These are phyloP conservation scores for Incumbomyces lentus DNA, from an alignment of 2,329 filamentous ascomycete genomes.

Conservation along the genomic window DNA sequence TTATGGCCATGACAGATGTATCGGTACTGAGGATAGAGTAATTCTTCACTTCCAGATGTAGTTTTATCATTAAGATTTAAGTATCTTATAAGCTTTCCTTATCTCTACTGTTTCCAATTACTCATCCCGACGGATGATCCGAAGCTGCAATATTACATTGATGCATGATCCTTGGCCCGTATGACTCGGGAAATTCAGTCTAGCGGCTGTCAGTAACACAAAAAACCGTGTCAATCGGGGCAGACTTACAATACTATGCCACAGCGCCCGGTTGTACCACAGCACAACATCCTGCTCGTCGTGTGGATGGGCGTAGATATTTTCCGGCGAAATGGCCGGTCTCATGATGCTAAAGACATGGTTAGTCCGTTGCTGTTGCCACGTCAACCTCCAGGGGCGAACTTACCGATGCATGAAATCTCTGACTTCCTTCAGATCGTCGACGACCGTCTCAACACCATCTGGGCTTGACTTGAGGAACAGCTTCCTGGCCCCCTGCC, in stretches of 20 bases:
- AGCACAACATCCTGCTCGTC: constrained; percentile 30
- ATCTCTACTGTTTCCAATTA: background rate
- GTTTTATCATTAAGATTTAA: too few species aligned
- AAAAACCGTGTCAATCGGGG: background rate
- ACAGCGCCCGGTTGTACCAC: constrained; percentile 31
- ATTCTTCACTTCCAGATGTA: too few species aligned
- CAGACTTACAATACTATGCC: constrained; percentile 29
- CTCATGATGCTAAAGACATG: constrained; percentile 26
- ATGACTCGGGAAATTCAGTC: constrained; percentile 29
- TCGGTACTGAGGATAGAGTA: too few species aligned
- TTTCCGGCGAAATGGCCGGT: constrained; percentile 24
- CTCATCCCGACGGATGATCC: constrained; percentile 14
- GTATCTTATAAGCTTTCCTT: too few species aligned
- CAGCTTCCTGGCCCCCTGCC: constrained; percentile 58
- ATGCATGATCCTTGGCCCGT: constrained; percentile 31
- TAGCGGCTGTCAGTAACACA: background rate
- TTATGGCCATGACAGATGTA: too few species aligned
- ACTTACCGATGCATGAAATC: constrained; percentile 52
- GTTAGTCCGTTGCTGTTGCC: constrained; percentile 26
- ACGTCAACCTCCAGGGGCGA: constrained; percentile 11
- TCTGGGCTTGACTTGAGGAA: constrained; percentile 44
- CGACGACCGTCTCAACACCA: constrained; percentile 48
- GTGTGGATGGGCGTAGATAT: constrained; percentile 30
- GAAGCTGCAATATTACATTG: constrained; percentile 28
- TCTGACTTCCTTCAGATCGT: constrained; percentile 55